These are phyloP conservation scores for Candida germanica DNA, from an alignment of 805 yeast species.

Conservation along the genomic window DNA sequence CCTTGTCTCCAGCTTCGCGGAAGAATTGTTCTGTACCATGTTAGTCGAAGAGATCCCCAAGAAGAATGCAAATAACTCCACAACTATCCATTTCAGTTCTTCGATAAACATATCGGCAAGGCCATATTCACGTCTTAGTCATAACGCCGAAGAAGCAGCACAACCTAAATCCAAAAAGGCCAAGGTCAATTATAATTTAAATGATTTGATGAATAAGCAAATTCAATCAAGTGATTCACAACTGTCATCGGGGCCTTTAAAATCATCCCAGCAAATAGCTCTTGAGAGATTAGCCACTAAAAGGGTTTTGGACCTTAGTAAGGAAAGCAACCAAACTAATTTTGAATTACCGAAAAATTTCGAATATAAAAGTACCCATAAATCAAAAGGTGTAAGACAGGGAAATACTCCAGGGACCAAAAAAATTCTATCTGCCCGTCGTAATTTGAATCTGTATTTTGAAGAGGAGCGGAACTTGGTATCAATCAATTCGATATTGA, in stretches of 20 bases:
- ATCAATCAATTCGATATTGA: slow-evolving; percentile 40
- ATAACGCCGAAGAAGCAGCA: slow-evolving; percentile 17
- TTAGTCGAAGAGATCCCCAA: slow-evolving; percentile 44
- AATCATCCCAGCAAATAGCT: slow-evolving; percentile 42
- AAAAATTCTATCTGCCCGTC: slow-evolving; percentile 38
- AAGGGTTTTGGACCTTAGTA: slow-evolving; percentile 33
- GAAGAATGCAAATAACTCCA: slow-evolving; percentile 28
- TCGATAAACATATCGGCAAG: slow-evolving; percentile 42
- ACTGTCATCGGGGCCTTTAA: slow-evolving; percentile 30
- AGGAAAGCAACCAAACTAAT: slow-evolving; percentile 25
- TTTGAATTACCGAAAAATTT: slow-evolving; percentile 44
- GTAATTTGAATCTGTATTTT: slow-evolving; percentile 43
- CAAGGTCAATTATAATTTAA: slow-evolving; percentile 44
- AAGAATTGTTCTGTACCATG: too few species aligned
- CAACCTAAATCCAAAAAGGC: slow-evolving; percentile 33
- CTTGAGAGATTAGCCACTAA: slow-evolving; percentile 37
- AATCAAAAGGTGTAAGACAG: slow-evolving; percentile 18
- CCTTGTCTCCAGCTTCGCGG: too few species aligned
- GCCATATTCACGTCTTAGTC: slow-evolving; percentile 17
- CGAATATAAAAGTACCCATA: slow-evolving; percentile 27
- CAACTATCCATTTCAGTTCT: slow-evolving; percentile 39
- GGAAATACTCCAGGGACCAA: slow-evolving; percentile 46
- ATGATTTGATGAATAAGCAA: slow-evolving; percentile 41
- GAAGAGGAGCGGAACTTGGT: slow-evolving; percentile 45
- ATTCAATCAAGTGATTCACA: slow-evolving; percentile 29